These are phyloP conservation scores for Saururus chinensis DNA, from an alignment of 164 flowering plant species.

Conservation along the genomic window DNA sequence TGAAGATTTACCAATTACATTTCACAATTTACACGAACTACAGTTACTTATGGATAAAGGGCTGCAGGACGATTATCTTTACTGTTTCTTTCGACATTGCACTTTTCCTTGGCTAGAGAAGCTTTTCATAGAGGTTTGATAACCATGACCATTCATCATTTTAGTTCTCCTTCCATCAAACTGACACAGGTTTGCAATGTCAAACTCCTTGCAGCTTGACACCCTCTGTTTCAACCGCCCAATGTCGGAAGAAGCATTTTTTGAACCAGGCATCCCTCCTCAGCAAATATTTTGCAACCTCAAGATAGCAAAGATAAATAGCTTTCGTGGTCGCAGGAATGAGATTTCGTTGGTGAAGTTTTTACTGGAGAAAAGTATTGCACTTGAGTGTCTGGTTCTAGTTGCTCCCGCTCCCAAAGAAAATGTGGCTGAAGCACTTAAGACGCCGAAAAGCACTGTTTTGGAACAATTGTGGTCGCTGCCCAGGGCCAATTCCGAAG, in stretches of 20 bases:
- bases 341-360: background rate
- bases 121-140: background rate
- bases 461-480: background rate
- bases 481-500: background rate
- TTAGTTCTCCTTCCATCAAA: background rate
- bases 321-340: background rate
- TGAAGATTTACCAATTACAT: background rate
- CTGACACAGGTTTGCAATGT: too few species aligned
- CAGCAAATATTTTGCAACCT: background rate
- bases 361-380: background rate
- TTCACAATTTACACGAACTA: background rate
- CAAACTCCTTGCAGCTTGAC: background rate
- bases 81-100: background rate
- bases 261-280: background rate
- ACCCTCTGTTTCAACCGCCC: background rate
- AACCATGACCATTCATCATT: too few species aligned
- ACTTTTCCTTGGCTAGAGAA: background rate
- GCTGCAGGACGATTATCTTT: background rate
- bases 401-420: background rate
- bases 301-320: background rate
- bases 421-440: background rate
- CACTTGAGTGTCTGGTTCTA: background rate
- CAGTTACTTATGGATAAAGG: background rate
- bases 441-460: background rate
- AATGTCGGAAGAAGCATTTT: background rate